phyloP scores from a whole-genome alignment of 2,329 filamentous ascomycete species.

The Chaetoscypha palmicola region DNA sequence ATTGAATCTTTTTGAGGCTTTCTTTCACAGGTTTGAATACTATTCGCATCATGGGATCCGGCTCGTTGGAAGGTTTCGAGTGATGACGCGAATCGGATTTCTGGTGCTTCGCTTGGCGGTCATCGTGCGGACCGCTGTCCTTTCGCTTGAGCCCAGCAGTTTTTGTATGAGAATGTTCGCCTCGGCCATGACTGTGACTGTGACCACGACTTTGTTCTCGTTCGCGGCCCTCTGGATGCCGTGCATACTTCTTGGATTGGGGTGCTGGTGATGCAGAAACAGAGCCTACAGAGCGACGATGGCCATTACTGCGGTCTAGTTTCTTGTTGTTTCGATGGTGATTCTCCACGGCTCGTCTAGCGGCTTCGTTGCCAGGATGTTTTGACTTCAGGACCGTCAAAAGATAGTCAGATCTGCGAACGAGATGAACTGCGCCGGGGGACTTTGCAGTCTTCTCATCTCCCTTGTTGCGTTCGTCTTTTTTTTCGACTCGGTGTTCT shows the following conservation, averaged over 20 bases:
- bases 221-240: constrained; percentile 37
- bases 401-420: constrained; percentile 89
- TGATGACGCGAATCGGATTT: constrained; percentile 42
- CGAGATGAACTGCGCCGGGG: constrained; percentile 93
- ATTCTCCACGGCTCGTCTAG: constrained; percentile 78
- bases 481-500: constrained; percentile 96
- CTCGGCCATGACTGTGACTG: constrained; percentile 36
- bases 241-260: constrained; percentile 37
- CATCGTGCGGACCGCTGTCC: constrained; percentile 47
- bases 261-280: constrained; percentile 68
- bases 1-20: constrained; percentile 52
- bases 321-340: constrained; percentile 95
- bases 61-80: constrained; percentile 15
- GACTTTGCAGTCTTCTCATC: constrained; percentile 72
- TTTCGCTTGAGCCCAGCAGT: constrained; percentile 51
- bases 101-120: constrained; percentile 44
- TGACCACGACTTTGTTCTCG: constrained; percentile 43
- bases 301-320: constrained; percentile 44
- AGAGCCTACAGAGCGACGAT: constrained; percentile 53
- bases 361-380: constrained; percentile 68
- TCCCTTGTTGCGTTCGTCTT: constrained; percentile 77
- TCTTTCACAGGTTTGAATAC: constrained; percentile 51
- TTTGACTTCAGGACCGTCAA: constrained; percentile 87
- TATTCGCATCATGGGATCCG: constrained; percentile 35
- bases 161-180: constrained; percentile 33